Evolutionary conservation across 192 early-diverging fungal species (phyloP).

Genomic region (Mortierella claussenii): DNA sequence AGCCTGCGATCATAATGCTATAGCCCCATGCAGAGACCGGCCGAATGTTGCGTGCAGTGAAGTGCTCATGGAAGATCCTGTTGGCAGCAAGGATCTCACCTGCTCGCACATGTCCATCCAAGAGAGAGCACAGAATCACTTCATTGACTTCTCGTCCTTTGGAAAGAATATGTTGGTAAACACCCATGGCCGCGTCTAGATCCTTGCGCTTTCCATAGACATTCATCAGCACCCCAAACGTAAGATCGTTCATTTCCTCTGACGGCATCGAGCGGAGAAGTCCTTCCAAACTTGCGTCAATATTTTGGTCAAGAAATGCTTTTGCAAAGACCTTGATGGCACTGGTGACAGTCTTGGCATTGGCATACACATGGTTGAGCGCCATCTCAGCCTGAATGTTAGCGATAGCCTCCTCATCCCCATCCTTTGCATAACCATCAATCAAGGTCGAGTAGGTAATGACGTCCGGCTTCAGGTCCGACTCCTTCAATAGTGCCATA

Average conservation of each 20-base stretch:
- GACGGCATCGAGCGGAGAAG: conserved; percentile 23
- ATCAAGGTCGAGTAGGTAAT: conserved; percentile 49
- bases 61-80: conserved; percentile 44
- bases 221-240: conserved; percentile 47
- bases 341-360: conserved; percentile 39
- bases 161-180: conserved; percentile 31
- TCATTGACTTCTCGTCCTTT: conserved; percentile 28
- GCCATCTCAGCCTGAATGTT: conserved; percentile 42
- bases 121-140: conserved; percentile 30
- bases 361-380: conserved; percentile 27
- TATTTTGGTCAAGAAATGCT: conserved; percentile 9
- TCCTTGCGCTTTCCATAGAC: conserved; percentile 50
- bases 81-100: conserved; percentile 17
- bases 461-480: conserved; percentile 27
- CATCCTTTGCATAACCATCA: conserved; percentile 35
- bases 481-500: conserved; percentile 24
- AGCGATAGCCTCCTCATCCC: conserved; percentile 42
- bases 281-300: conserved; percentile 20
- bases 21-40: conserved; percentile 30
- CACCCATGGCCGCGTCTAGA: conserved; percentile 20
- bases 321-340: conserved; percentile 45
- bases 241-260: conserved; percentile 40
- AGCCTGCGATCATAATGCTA: conserved; percentile 45
- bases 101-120: conserved; percentile 38
- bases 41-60: conserved; percentile 10